Conservation (phyloP, 176 grass and related monocot genomes). For the Zoysia pacifica region DNA sequence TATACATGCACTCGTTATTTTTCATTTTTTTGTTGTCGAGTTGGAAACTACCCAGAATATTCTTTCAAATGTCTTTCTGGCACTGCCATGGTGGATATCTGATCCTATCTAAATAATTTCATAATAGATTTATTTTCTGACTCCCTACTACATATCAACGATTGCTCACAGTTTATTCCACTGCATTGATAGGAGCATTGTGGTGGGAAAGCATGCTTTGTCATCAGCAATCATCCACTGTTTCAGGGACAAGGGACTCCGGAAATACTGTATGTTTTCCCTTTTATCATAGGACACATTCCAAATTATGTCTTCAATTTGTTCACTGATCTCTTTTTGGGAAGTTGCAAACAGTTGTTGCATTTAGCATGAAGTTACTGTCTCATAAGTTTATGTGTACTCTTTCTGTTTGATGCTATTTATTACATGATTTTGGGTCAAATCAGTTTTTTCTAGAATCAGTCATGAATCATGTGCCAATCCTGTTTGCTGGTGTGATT, state of each 20-base stretch:
- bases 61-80: not conserved
- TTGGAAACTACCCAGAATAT: not conserved
- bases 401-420: not conserved
- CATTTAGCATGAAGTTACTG: not conserved
- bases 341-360: not conserved
- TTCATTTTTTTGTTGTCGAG: not conserved
- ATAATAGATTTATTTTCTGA: not conserved
- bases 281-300: not conserved
- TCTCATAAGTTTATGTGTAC: too few relatives aligned
- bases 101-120: not conserved
- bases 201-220: slow-evolving; percentile 62
- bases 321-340: not conserved
- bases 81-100: not conserved
- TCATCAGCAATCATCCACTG: slow-evolving; percentile 54
- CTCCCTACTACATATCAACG: not conserved
- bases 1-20: not conserved
- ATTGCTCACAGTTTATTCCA: slow-evolving; percentile 7
- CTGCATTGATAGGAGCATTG: slow-evolving; percentile 49
- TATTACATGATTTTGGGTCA: not conserved
- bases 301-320: slow-evolving; percentile 1
- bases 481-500: slow-evolving; percentile 10
- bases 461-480: slow-evolving; percentile 23
- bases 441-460: slow-evolving; percentile 20
- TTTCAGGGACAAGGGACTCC: slow-evolving; percentile 50
- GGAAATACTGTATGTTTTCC: slow-evolving; percentile 52